A percentile compares a stretch with the other conserved stretches of the same genome.
phyloP scores from a whole-genome alignment of 345 rosid species.

The Bretschneidera sinensis region DNA sequence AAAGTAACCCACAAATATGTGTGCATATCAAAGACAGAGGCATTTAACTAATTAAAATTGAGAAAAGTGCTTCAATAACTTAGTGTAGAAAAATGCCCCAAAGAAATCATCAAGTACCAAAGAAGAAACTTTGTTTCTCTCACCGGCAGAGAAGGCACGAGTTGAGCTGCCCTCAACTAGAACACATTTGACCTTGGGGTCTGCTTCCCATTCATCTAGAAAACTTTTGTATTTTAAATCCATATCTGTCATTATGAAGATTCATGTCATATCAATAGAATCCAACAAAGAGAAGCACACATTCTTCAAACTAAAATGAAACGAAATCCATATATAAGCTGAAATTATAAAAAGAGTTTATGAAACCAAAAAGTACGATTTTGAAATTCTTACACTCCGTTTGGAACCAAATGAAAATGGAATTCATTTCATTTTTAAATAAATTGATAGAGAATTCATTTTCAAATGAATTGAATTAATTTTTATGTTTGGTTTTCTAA shows the following conservation, averaged over 20 bases:
- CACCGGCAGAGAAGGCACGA: slow-evolving; percentile 91
- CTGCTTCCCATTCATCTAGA: slow-evolving; percentile 89
- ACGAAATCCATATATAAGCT: background rate
- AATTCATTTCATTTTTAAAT: too few species aligned
- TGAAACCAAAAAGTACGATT: too few species aligned
- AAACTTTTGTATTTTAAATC: slow-evolving; percentile 59
- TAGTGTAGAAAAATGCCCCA: background rate
- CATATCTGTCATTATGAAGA: slow-evolving; percentile 48
- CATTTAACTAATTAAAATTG: background rate
- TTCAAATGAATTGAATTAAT: too few species aligned
- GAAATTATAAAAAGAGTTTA: background rate
- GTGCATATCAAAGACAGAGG: background rate
- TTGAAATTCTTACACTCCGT: too few species aligned
- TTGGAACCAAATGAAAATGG: too few species aligned
- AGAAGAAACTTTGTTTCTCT: background rate
- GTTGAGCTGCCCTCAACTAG: slow-evolving; percentile 65
- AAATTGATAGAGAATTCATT: too few species aligned
- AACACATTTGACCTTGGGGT: slow-evolving; percentile 74
- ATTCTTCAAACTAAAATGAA: background rate
- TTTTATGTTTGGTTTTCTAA: too few species aligned
- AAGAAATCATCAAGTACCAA: background rate
- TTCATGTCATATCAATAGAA: background rate
- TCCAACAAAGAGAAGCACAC: too few species aligned
- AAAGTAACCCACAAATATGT: slow-evolving; percentile 8
- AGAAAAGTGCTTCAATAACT: background rate